Conservation (phyloP, 768 basidiomycete species). For the Amanita fuliginea region DNA sequence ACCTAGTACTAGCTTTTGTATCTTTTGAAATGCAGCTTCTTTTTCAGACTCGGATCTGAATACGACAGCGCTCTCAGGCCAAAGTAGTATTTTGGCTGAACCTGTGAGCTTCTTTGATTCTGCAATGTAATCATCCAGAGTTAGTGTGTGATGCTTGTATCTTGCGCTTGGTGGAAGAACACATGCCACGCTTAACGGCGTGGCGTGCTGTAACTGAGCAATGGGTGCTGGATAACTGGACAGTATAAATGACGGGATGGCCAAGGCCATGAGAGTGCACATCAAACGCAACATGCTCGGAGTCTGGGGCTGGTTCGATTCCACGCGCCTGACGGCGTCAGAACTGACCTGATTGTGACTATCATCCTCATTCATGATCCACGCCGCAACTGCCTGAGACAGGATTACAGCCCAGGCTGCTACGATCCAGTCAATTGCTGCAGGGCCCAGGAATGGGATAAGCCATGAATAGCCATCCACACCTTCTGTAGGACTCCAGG, state of each 20-base stretch:
- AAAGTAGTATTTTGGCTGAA: slow-evolving; percentile 49
- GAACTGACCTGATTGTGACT: slow-evolving; percentile 9
- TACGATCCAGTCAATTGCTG: slow-evolving; percentile 59
- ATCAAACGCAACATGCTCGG: slow-evolving; percentile 16
- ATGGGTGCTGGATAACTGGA: slow-evolving; percentile 27
- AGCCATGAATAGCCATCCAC: slow-evolving; percentile 54
- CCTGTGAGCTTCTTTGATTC: slow-evolving; percentile 38
- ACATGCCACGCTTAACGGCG: slow-evolving; percentile 56
- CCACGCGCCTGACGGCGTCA: slow-evolving; percentile 3
- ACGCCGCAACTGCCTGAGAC: slow-evolving; percentile 39
- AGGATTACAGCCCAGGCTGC: slow-evolving; percentile 68
- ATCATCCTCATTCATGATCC: slow-evolving; percentile 38
- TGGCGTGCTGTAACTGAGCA: slow-evolving; percentile 25
- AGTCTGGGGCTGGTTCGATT: background rate
- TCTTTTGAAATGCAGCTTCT: slow-evolving; percentile 31
- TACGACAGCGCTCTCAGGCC: slow-evolving; percentile 72
- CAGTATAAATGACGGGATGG: slow-evolving; percentile 46
- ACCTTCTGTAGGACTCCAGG: slow-evolving; percentile 56
- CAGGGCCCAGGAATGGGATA: slow-evolving; percentile 43
- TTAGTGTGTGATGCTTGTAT: slow-evolving; percentile 28
- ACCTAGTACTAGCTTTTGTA: slow-evolving; percentile 25
- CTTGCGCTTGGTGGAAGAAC: slow-evolving; percentile 41
- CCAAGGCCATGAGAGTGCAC: slow-evolving; percentile 29
- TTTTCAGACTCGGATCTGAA: slow-evolving; percentile 46
- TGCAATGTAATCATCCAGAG: slow-evolving; percentile 47